These are phyloP conservation scores for Paramecium octaurelia DNA, from an alignment of 73 alveolate genomes.

Conservation along the genomic window DNA sequence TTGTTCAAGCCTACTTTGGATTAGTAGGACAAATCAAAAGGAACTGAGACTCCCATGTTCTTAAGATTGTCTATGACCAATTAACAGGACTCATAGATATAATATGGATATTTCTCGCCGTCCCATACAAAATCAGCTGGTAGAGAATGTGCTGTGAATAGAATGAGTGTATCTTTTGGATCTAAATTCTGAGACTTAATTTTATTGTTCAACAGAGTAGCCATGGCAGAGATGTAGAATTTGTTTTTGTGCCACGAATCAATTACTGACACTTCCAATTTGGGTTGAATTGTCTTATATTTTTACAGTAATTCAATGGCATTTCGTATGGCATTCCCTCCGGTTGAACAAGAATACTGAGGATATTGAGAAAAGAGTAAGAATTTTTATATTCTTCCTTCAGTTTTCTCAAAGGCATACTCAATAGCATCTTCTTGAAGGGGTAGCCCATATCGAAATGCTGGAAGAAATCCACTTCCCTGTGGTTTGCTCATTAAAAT, in stretches of 20 bases:
- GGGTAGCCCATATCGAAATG: slow-evolving; percentile 76
- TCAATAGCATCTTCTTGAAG: slow-evolving; percentile 59
- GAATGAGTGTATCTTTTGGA: slow-evolving; percentile 37
- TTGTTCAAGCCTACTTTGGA: slow-evolving; percentile 72
- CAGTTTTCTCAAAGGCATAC: slow-evolving; percentile 55
- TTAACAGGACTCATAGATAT: slow-evolving; percentile 59
- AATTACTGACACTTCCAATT: slow-evolving; percentile 55
- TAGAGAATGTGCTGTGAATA: slow-evolving; percentile 78
- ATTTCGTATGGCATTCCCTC: slow-evolving; percentile 64
- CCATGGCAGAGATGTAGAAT: slow-evolving; percentile 60
- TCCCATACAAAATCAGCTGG: slow-evolving; percentile 66
- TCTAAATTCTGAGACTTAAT: slow-evolving; percentile 41
- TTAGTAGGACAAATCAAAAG: slow-evolving; percentile 65
- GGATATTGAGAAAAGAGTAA: slow-evolving; percentile 74
- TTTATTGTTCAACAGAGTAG: neutral
- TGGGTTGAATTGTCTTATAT: slow-evolving; percentile 34
- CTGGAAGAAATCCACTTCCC: slow-evolving; percentile 65
- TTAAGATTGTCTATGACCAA: slow-evolving; percentile 40
- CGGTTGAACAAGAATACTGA: slow-evolving; percentile 75
- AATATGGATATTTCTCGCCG: slow-evolving; percentile 77
- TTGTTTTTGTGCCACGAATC: slow-evolving; percentile 71
- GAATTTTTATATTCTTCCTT: slow-evolving; percentile 64
- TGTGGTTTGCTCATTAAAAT: slow-evolving; percentile 15
- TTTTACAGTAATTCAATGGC: slow-evolving; percentile 47
- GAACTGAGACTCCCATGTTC: slow-evolving; percentile 28